Conservation (phyloP, 2,329 filamentous ascomycete genomes). For the Diaporthe helianthi region DNA sequence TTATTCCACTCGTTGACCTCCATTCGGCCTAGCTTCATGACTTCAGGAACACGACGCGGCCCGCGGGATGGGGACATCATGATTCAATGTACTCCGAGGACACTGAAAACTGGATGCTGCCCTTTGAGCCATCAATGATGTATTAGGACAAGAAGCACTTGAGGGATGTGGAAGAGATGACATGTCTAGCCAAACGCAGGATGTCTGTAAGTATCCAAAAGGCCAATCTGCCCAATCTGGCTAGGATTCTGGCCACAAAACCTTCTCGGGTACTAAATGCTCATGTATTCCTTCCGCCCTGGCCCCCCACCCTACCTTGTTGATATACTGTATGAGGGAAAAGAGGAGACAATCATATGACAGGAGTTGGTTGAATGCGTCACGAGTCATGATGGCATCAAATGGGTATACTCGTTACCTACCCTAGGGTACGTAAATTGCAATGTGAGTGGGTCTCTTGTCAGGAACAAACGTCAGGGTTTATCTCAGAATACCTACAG, state of each 20-base stretch:
- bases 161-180: not conserved
- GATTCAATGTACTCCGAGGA: not conserved
- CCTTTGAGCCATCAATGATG: not conserved
- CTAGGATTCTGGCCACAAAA: not conserved
- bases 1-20: not conserved
- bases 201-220: not conserved
- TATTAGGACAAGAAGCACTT: not conserved
- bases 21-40: not conserved
- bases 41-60: not conserved
- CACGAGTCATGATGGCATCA: not conserved
- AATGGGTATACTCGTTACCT: too few species aligned
- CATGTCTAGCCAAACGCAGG: not conserved
- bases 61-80: not conserved
- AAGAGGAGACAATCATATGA: not conserved
- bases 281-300: not conserved
- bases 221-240: too few species aligned
- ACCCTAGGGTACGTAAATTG: too few species aligned
- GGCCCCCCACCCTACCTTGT: too few species aligned
- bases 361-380: not conserved
- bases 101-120: not conserved
- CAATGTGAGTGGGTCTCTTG: too few species aligned
- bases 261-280: not conserved
- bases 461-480: too few species aligned
- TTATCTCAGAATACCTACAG: too few species aligned
- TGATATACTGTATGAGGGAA: not conserved